Evolutionary conservation across 169 alveolate species (phyloP).

Genomic region (Besnoitia besnoiti): DNA sequence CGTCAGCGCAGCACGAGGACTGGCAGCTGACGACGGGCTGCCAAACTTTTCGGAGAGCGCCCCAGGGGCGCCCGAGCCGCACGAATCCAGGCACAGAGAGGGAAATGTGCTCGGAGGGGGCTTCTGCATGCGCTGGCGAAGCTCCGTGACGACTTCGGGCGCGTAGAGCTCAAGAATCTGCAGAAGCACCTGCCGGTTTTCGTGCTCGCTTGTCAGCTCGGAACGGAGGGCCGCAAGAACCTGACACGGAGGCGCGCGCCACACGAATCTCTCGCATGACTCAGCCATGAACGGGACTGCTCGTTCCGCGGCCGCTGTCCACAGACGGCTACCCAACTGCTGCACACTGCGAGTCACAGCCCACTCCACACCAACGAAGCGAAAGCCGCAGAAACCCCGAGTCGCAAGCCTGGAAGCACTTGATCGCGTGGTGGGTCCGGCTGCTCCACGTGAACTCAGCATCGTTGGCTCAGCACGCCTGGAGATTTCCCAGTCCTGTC

Average conservation of each 20-base stretch:
- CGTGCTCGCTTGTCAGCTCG: constrained; percentile 19
- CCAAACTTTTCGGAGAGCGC: not conserved
- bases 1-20: not conserved
- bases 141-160: constrained; percentile 23
- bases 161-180: not conserved
- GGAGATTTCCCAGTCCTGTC: too few relatives aligned
- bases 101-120: not conserved
- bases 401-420: too few relatives aligned
- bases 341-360: too few relatives aligned
- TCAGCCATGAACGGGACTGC: too few relatives aligned
- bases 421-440: too few relatives aligned
- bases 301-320: too few relatives aligned
- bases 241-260: not conserved
- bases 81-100: not conserved
- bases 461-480: too few relatives aligned
- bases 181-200: not conserved
- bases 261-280: too few relatives aligned
- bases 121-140: constrained; percentile 42
- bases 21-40: not conserved
- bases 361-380: too few relatives aligned
- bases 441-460: too few relatives aligned
- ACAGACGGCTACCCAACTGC: too few relatives aligned
- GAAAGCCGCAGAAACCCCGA: too few relatives aligned
- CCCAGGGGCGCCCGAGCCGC: not conserved
- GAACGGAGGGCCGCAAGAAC: not conserved